A percentile compares a stretch with the other conserved stretches of the same genome.
phyloP scores from a whole-genome alignment of 345 rosid genomes.

The Excoecaria cochinchinensis region DNA sequence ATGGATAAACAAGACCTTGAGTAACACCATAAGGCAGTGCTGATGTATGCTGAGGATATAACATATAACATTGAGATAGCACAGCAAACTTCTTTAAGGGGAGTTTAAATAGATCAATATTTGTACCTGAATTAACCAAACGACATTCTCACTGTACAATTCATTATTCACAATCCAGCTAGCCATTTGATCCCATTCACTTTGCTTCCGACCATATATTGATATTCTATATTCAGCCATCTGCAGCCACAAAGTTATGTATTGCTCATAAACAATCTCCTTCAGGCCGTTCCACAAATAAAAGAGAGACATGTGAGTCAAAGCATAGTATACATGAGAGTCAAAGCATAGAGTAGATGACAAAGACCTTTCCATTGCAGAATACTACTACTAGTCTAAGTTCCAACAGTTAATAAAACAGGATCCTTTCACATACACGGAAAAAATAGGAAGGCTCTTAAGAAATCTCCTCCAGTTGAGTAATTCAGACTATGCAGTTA shows the following conservation, averaged over 20 bases:
- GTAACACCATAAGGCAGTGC: background rate
- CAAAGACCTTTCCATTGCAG: background rate
- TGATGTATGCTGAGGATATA: background rate
- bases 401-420: background rate
- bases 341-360: conserved; percentile 1
- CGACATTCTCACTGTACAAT: conserved; percentile 91
- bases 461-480: background rate
- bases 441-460: background rate
- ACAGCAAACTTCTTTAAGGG: background rate
- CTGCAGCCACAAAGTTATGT: conserved; percentile 40
- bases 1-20: background rate
- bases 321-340: too few species aligned
- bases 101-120: background rate
- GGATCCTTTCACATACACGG: background rate
- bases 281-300: background rate
- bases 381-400: background rate
- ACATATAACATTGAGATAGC: background rate
- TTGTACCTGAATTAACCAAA: conserved; percentile 98
- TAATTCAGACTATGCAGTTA: background rate
- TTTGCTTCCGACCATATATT: conserved; percentile 96
- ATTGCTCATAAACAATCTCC: background rate
- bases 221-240: conserved; percentile 99
- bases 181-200: conserved; percentile 99
- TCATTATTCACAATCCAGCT: conserved; percentile 99
- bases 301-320: background rate